These are phyloP conservation scores for Rhododendron vialii DNA, from an alignment of 148 eudicot genomes.

Conservation along the genomic window DNA sequence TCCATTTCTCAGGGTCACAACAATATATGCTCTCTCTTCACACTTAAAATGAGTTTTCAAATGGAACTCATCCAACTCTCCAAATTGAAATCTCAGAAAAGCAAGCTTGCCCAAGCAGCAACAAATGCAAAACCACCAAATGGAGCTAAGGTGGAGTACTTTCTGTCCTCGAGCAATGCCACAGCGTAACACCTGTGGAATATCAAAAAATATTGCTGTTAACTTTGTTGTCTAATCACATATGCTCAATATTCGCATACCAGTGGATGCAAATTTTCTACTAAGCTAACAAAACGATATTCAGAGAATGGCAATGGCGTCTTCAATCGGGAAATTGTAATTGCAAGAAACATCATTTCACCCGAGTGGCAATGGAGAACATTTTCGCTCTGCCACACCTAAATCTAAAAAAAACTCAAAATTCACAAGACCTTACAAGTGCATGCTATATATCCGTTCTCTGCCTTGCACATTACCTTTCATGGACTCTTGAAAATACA, in stretches of 20 bases:
- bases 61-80: neutral
- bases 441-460: neutral
- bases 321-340: neutral
- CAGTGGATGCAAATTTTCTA: neutral
- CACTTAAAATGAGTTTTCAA: neutral
- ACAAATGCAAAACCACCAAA: conserved; percentile 91
- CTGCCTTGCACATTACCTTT: neutral
- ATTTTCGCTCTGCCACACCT: neutral
- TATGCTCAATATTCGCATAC: neutral
- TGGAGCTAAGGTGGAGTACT: conserved; percentile 65
- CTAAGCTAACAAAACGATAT: neutral
- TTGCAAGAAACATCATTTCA: neutral
- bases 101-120: conserved; percentile 87
- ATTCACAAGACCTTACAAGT: neutral
- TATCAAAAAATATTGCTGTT: neutral
- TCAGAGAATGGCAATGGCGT: neutral
- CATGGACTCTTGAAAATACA: neutral
- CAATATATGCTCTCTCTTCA: no score
- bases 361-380: neutral
- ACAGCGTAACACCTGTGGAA: conserved; percentile 67
- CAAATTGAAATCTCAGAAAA: conserved; percentile 35
- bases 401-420: neutral
- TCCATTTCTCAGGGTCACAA: neutral
- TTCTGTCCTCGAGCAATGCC: conserved; percentile 82
- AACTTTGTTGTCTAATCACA: neutral